Evolutionary conservation across 1,284 basidiomycete species (phyloP).

Genomic region (Fistulinella cinereoalba): DNA sequence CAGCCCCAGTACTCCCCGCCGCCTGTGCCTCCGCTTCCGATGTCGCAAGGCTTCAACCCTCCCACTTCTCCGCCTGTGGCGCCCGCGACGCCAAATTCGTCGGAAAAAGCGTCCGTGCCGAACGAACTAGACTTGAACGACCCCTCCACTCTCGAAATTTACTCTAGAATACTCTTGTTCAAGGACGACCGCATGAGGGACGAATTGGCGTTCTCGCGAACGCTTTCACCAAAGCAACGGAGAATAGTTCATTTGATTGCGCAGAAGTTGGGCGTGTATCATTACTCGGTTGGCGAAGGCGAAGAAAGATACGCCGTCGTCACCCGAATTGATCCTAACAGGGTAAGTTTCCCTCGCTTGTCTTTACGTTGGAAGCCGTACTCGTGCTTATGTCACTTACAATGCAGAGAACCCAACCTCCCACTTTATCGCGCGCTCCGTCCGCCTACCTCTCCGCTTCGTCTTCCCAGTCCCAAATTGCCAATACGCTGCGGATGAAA

Average conservation of each 20-base stretch:
- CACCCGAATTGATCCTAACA: conserved; percentile 76
- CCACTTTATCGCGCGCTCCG: conserved; percentile 72
- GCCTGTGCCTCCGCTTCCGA: conserved; percentile 55
- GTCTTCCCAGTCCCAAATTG: conserved; percentile 44
- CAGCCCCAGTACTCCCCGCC: conserved; percentile 60
- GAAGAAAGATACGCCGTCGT: conserved; percentile 94
- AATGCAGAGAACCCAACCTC: conserved; percentile 41
- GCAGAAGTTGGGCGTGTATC: conserved; percentile 92
- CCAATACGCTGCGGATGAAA: conserved; percentile 75
- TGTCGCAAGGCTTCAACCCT: conserved; percentile 52
- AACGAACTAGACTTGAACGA: conserved; percentile 94
- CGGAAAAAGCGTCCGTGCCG: conserved; percentile 51
- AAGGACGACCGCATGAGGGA: conserved; percentile 98
- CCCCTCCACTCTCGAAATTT: conserved; percentile 92
- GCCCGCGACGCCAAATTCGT: conserved; percentile 55
- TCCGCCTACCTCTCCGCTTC: conserved; percentile 65
- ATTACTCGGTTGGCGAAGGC: conserved; percentile 91
- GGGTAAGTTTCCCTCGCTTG: conserved; percentile 46
- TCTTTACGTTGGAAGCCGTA: conserved; percentile 14
- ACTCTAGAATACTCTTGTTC: conserved; percentile 95
- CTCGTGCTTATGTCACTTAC: conserved; percentile 13
- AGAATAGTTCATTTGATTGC: conserved; percentile 95
- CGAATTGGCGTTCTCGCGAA: conserved; percentile 92
- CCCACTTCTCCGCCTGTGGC: conserved; percentile 48
- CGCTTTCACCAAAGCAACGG: conserved; percentile 81